Conservation (phyloP, 768 basidiomycete species). For the Tylopilus balloui region DNA sequence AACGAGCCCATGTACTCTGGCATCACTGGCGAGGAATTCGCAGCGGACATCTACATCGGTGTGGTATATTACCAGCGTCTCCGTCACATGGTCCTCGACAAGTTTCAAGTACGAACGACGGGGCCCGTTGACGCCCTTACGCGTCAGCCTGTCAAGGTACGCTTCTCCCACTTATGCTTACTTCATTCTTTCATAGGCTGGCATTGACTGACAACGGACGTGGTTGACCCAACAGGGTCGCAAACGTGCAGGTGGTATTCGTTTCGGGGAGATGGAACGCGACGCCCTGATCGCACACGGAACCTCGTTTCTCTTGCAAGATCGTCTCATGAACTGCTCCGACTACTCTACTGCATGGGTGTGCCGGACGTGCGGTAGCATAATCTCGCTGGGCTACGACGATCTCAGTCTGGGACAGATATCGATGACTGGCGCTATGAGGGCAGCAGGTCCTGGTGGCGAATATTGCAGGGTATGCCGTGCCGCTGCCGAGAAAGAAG, state of each 20-base stretch:
- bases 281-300: constrained; percentile 98
- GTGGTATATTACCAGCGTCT: constrained; percentile 98
- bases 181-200: neutral
- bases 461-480: constrained; percentile 97
- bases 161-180: constrained; percentile 16
- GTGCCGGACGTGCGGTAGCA: constrained; percentile 91
- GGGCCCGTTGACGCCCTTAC: constrained; percentile 96
- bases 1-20: constrained; percentile 99
- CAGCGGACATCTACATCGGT: constrained; percentile 97
- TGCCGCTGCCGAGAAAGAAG: constrained; percentile 59
- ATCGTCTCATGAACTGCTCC: constrained; percentile 98
- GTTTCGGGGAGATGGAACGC: constrained; percentile 99
- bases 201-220: constrained; percentile 5
- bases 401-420: constrained; percentile 72
- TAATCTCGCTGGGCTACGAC: constrained; percentile 95
- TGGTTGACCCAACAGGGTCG: constrained; percentile 61
- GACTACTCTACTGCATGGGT: constrained; percentile 99
- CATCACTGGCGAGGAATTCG: constrained; percentile 97
- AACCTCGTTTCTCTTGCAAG: constrained; percentile 96
- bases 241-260: constrained; percentile 97
- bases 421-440: constrained; percentile 45
- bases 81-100: constrained; percentile 99
- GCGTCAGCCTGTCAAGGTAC: constrained; percentile 92
- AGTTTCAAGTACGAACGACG: constrained; percentile 98
- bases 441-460: constrained; percentile 69